A percentile compares a stretch with the other conserved stretches of the same genome.
Evolutionary conservation across 78 protist species (phyloP).

Genomic region (Guillardia theta): DNA sequence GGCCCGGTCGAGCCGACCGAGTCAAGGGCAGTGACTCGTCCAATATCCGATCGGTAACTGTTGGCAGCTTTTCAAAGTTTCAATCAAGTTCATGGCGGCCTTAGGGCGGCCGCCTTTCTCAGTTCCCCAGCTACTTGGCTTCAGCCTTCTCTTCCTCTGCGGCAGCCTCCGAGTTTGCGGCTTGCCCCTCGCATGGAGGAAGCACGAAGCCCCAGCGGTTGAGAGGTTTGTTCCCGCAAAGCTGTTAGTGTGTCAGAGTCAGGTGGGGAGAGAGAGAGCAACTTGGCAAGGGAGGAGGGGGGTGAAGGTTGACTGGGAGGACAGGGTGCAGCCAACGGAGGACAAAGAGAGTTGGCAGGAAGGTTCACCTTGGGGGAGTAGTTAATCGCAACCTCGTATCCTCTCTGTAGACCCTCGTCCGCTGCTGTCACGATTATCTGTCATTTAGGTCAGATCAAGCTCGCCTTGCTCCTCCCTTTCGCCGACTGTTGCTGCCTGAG

Average conservation of each 20-base stretch:
- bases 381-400: neutral
- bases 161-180: neutral
- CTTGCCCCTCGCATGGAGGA: neutral
- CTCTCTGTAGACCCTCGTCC: neutral
- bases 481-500: too few species aligned
- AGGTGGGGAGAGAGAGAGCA: too few species aligned
- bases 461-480: too few species aligned
- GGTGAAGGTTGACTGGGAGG: too few species aligned
- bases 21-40: neutral
- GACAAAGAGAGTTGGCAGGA: too few species aligned
- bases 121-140: neutral
- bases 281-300: too few species aligned
- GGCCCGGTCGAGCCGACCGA: too few species aligned
- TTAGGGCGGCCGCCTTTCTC: too few species aligned
- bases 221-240: neutral
- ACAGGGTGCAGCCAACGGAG: too few species aligned
- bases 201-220: neutral
- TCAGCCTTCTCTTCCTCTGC: neutral
- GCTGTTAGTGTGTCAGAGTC: too few species aligned
- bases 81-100: too few species aligned
- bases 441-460: too few species aligned
- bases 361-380: neutral
- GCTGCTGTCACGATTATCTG: neutral
- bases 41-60: neutral
- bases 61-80: neutral